Evolutionary conservation across 2,329 filamentous ascomycete species (phyloP), one percentile per base, ranked within the genome.

Genomic region (Talaromyces marneffei): DNA sequence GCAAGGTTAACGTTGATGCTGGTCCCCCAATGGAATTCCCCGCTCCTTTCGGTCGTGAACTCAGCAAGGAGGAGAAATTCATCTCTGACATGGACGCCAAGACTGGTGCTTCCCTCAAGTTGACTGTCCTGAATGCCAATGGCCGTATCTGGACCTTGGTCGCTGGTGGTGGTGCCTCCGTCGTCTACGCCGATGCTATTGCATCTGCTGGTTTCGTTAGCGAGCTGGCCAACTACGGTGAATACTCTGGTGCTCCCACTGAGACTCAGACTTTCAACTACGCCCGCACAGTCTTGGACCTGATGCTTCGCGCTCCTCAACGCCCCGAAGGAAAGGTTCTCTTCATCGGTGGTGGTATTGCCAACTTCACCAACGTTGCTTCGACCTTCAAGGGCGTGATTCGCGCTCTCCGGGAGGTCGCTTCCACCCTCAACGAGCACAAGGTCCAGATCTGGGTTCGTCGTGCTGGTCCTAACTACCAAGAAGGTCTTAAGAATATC

Each of bases 331-430:
- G 94, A 83, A 99, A 97, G 86, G 91, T 99, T 59, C 88, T 99
- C 67, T 99, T 99, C 86, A 97, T 99, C 69, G 94, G 94, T 79
- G 94, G 94, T 82, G 94, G 94, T 85, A 99, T 99, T 85, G 94
- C 94, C 85, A 99, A 99, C 89, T 99, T 99, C 84, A 99, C 94
- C 84, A 99, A 97, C 82, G 94, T 99, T 60, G 94, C 94, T 64
- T 94, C 90, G 71, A 99, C 94, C 66, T 99, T 99, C 89, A 99
- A 99, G 87, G 94, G 94, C 83, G 93, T 99, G 78, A 99, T 99
- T 77, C 89, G 91, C 70, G 94, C 94, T 63, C 86, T 99, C 67
- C 88, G 93, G 68, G 94, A 97, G 80, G 92, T 93, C 70, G 85
- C 92, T 64, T 87, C 87, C 66, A 84, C 88, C 66, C 86, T 99